Evolutionary conservation across 1,284 basidiomycete species (phyloP), one percentile per base, ranked within the genome.

Genomic region (Ceratobasidium papillatum): DNA sequence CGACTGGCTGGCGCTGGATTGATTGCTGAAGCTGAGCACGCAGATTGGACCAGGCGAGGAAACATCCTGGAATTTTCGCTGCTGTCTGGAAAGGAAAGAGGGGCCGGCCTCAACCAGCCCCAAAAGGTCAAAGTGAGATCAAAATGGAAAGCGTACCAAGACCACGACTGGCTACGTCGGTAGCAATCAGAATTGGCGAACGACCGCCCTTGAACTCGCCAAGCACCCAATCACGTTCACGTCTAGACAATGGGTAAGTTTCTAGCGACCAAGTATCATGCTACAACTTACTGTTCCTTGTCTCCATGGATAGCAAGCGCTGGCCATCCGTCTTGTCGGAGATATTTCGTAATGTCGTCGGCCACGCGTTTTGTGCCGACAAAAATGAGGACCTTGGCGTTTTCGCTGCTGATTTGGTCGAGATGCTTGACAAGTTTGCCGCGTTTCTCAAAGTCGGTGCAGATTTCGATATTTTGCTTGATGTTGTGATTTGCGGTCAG

Each of bases 401-500:
- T 97, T 84, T 99, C 95, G 68, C 93, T 88, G 75, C 94, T 95
- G 83, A 99, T 99, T 84, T 94, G 91, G 81, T 99, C 97, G 79
- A 99, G 89, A 84, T 99, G 96, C 85, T 96, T 97, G 86, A 98
- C 92, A 78, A 99, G 87, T 83, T 98, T 98, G 76, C 90, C 88
- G 61, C 96, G 92, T 87, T 99, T 99, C 85, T 99, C 98, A 81
- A 96, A 99, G 80, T 99, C 96, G 79, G 94, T 95, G 89, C 94
- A 96, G 80, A 99, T 92, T 84, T 98, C 96, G 77, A 99, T 91
- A 78, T 96, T 90, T 85, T 99, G 97, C 77, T 91, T 90, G 79
- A 99, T 98, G 83, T 97, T 98, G 88, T 98, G 95, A 84, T 99
- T 99, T 79, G 97, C 98, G 17, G 96, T 96, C 74, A 99, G 88